Evolutionary conservation across 306 rosid genomes (phyloP).

Genomic region (Crataegus laevigata): DNA sequence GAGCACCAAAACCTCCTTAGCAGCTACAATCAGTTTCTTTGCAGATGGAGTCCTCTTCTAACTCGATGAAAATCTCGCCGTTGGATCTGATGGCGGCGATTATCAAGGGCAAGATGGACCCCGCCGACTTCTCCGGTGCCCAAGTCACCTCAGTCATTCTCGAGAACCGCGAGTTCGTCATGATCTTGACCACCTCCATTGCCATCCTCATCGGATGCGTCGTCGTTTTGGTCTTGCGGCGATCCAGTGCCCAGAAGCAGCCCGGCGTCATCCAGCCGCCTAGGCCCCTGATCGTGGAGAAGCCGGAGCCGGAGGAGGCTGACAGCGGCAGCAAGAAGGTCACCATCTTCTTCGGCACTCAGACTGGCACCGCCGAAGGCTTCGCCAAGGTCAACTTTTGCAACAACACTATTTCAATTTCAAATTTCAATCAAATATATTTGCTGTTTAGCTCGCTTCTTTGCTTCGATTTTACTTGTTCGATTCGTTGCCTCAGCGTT

Average conservation of each 20-base stretch:
- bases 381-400: conserved; percentile 61
- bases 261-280: conserved; percentile 33
- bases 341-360: conserved; percentile 90
- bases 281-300: conserved; percentile 32
- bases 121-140: conserved; percentile 30
- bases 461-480: conserved; percentile 1
- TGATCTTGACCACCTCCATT: conserved; percentile 70
- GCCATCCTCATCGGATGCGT: conserved; percentile 84
- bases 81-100: conserved; percentile 82
- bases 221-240: conserved; percentile 70
- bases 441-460: not conserved
- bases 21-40: not conserved
- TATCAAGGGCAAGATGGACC: conserved; percentile 63
- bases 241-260: conserved; percentile 45
- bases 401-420: not conserved
- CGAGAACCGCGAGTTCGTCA: conserved; percentile 58
- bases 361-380: conserved; percentile 99
- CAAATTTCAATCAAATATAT: not conserved
- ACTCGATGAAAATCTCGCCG: conserved; percentile 73
- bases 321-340: conserved; percentile 85
- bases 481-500: not conserved
- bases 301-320: conserved; percentile 47
- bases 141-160: conserved; percentile 43
- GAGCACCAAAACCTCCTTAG: not conserved
- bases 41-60: conserved; percentile 49